phyloP scores from a whole-genome alignment of 176 grass and related monocot genomes.

The Ananas comosus region DNA sequence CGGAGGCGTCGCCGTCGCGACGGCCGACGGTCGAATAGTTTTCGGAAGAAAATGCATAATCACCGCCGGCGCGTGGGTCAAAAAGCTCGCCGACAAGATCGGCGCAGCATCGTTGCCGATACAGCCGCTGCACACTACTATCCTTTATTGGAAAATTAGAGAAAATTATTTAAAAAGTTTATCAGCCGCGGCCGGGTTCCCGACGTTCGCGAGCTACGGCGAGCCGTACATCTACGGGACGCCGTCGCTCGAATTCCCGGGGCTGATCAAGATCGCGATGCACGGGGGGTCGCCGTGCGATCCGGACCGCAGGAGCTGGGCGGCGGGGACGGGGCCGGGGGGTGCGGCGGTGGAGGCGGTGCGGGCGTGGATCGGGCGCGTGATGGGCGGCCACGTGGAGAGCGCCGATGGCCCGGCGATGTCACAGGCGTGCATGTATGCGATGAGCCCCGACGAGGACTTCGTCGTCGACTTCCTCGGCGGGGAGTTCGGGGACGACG shows the following conservation, averaged over 20 bases:
- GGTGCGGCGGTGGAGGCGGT: slow-evolving; percentile 36
- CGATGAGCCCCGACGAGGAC: slow-evolving; percentile 84
- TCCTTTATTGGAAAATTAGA: slow-evolving; percentile 83
- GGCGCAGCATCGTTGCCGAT: slow-evolving; percentile 41
- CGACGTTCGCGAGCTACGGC: slow-evolving; percentile 91
- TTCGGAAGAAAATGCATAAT: slow-evolving; percentile 47
- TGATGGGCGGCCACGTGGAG: slow-evolving; percentile 45
- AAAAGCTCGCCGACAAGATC: slow-evolving; percentile 36
- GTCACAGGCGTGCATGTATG: slow-evolving; percentile 81
- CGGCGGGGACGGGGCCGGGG: slow-evolving; percentile 3
- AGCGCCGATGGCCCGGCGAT: slow-evolving; percentile 42
- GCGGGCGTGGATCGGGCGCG: slow-evolving; percentile 43
- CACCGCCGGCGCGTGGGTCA: slow-evolving; percentile 52
- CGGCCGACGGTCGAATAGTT: slow-evolving; percentile 30
- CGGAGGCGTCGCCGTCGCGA: slow-evolving; percentile 36
- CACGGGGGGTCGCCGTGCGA: slow-evolving; percentile 69
- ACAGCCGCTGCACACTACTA: slow-evolving; percentile 47
- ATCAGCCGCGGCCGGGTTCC: slow-evolving; percentile 46
- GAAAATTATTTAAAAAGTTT: slow-evolving; percentile 38
- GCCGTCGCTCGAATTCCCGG: slow-evolving; percentile 72
- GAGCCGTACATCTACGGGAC: slow-evolving; percentile 69
- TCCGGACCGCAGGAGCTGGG: slow-evolving; percentile 61
- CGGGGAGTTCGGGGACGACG: slow-evolving; percentile 64
- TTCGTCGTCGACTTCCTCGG: slow-evolving; percentile 70
- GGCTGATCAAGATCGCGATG: slow-evolving; percentile 75